A percentile compares a stretch with the other conserved stretches of the same genome.
Evolutionary conservation across 441 rosid genomes (phyloP).

Genomic region (Geranium incanum): DNA sequence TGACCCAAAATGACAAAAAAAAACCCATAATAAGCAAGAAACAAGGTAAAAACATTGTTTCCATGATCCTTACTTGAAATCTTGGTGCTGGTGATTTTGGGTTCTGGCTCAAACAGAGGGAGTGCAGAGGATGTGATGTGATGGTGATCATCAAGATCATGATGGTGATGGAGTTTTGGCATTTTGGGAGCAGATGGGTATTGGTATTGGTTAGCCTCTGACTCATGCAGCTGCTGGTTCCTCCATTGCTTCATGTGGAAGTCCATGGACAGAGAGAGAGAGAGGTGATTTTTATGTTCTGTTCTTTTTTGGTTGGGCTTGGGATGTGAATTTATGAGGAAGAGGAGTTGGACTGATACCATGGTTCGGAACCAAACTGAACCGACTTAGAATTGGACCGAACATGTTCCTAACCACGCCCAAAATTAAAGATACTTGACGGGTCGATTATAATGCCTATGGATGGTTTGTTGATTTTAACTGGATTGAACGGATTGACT

Average conservation of each 20-base stretch:
- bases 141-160: neutral
- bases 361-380: no score
- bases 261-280: constrained; percentile 50
- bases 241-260: constrained; percentile 87
- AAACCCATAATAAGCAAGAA: no score
- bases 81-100: constrained; percentile 39
- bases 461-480: no score
- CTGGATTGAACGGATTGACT: no score
- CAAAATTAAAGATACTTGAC: no score
- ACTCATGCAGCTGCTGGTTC: constrained; percentile 46
- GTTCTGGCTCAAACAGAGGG: constrained; percentile 55
- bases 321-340: neutral
- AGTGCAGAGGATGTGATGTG: constrained; percentile 37
- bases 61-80: constrained; percentile 42
- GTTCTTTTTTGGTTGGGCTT: neutral
- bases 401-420: no score
- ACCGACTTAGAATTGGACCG: no score
- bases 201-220: constrained; percentile 34
- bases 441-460: no score
- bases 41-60: neutral
- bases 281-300: neutral
- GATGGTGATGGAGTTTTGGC: constrained; percentile 42
- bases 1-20: neutral
- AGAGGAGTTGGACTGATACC: neutral
- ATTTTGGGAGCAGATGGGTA: constrained; percentile 44